Conservation (phyloP, 202 grass and related monocot genomes). For the Musa balbisiana region DNA sequence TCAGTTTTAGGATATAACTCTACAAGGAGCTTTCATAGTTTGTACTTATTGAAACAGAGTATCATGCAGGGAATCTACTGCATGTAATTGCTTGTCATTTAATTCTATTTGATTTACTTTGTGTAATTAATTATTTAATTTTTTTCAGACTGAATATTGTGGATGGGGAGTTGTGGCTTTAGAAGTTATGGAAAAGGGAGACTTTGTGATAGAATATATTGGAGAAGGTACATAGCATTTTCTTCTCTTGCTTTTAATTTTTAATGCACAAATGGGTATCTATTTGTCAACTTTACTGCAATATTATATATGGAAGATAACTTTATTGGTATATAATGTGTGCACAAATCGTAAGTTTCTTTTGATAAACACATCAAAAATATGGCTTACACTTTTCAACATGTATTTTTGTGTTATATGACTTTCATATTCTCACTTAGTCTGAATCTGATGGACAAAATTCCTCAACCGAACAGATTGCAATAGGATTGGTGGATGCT, state of each 20-base stretch:
- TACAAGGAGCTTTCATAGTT: neutral
- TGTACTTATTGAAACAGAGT: neutral
- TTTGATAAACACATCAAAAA: no score
- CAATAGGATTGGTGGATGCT: no score
- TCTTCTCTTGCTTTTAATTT: neutral
- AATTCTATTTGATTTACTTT: constrained; percentile 18
- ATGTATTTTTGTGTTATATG: no score
- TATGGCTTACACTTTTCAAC: no score
- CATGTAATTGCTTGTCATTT: constrained; percentile 18
- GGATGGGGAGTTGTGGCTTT: constrained; percentile 89
- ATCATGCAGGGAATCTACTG: neutral
- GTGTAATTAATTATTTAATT: neutral
- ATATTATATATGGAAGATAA: no score
- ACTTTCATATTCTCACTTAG: no score
- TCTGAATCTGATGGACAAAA: no score
- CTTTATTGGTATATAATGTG: no score
- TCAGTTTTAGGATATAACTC: neutral
- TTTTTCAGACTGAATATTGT: constrained; percentile 67
- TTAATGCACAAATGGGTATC: no score
- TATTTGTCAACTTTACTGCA: no score
- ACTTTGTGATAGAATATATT: constrained; percentile 98
- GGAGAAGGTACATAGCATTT: constrained; percentile 61
- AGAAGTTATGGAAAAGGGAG: constrained; percentile 69
- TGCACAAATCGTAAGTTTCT: no score
- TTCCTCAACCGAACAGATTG: no score